These are phyloP conservation scores for Limnanthes douglasii DNA, from an alignment of 345 rosid species.

Conservation along the genomic window DNA sequence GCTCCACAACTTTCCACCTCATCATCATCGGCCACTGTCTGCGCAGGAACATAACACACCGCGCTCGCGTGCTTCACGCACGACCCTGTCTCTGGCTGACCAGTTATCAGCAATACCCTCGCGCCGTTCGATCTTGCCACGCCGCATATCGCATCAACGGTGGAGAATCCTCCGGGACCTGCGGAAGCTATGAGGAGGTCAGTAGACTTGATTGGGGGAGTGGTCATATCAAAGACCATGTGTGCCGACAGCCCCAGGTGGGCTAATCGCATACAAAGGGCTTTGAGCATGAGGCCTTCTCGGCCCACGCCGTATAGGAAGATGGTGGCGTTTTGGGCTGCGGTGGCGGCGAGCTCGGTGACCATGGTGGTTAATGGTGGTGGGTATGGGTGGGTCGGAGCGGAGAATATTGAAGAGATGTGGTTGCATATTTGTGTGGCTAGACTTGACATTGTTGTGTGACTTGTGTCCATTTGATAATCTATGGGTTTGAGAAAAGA, in stretches of 20 bases:
- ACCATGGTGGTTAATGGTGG: constrained; percentile 40
- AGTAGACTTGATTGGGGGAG: constrained; percentile 49
- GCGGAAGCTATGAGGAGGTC: constrained; percentile 77
- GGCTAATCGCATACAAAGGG: constrained; percentile 70
- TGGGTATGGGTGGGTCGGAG: constrained; percentile 25
- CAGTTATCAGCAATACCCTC: constrained; percentile 46
- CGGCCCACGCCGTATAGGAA: constrained; percentile 87
- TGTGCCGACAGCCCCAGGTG: constrained; percentile 74
- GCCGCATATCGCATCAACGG: constrained; percentile 69
- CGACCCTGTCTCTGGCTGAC: constrained; percentile 49
- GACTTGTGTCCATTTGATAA: no score
- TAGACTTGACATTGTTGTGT: constrained; percentile 15
- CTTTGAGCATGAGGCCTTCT: constrained; percentile 80
- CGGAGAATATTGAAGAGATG: constrained; percentile 50
- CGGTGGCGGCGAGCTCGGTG: constrained; percentile 27
- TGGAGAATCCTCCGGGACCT: constrained; percentile 75
- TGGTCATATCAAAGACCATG: constrained; percentile 67
- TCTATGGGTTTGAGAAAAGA: no score
- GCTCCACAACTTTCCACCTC: constrained; percentile 7
- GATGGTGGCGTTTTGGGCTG: constrained; percentile 25
- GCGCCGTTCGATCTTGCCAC: constrained; percentile 48
- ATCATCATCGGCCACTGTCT: constrained; percentile 62
- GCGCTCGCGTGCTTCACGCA: constrained; percentile 45
- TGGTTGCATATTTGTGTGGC: constrained; percentile 49
- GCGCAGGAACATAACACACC: constrained; percentile 62